Conservation (phyloP, 495 filamentous ascomycete species). For the Hyphodiscus hymeniophilus region DNA sequence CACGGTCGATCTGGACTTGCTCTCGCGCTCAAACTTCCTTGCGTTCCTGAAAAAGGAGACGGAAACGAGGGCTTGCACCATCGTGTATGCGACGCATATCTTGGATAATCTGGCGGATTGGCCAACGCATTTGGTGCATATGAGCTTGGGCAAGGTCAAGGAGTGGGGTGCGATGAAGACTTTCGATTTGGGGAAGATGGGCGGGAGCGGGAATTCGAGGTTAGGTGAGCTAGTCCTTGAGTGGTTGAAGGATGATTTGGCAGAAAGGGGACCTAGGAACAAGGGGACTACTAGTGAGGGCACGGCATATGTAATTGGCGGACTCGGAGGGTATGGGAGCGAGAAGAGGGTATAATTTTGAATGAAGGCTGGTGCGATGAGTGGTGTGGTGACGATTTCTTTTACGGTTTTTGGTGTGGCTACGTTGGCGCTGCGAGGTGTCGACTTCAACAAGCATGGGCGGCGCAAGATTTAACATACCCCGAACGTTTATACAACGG, state of each 20-base stretch:
- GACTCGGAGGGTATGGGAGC: constrained; percentile 82
- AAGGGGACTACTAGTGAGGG: constrained; percentile 52
- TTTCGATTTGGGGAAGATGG: constrained; percentile 28
- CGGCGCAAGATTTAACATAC: constrained; percentile 21
- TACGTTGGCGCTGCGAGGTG: background rate
- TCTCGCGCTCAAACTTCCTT: constrained; percentile 79
- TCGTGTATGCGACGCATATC: constrained; percentile 97
- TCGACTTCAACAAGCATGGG: constrained; percentile 4
- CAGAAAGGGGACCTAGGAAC: constrained; percentile 68
- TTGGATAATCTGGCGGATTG: constrained; percentile 85
- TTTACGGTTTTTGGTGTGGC: background rate
- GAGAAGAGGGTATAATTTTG: constrained; percentile 1
- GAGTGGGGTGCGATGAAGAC: constrained; percentile 61
- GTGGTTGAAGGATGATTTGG: constrained; percentile 81
- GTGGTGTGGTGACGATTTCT: background rate
- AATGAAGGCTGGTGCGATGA: constrained; percentile 1
- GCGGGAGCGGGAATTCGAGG: constrained; percentile 57
- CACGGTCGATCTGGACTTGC: constrained; percentile 89
- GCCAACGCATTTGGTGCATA: constrained; percentile 93
- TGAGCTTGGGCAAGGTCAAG: constrained; percentile 80
- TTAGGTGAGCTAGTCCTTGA: constrained; percentile 77
- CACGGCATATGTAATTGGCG: constrained; percentile 60
- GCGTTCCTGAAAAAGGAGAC: constrained; percentile 82
- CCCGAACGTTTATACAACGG: constrained; percentile 4
- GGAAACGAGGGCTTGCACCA: constrained; percentile 68